Evolutionary conservation across 139 green algal genomes (phyloP).

Genomic region (Coccomyxa sp.): DNA sequence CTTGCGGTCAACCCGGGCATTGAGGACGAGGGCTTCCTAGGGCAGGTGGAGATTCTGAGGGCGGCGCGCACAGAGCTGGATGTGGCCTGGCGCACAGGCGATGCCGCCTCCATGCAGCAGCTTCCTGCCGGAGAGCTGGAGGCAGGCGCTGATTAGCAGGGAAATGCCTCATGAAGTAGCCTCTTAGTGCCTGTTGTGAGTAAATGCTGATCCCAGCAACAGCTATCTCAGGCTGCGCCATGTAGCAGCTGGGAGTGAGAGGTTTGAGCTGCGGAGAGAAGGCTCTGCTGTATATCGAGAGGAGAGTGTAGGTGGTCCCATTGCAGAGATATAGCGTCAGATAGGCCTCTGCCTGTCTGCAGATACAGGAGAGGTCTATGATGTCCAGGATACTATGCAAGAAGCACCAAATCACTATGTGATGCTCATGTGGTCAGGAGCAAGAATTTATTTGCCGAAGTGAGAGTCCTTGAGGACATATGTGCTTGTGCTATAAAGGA

Average conservation of each 20-base stretch:
- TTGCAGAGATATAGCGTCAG: too few species aligned
- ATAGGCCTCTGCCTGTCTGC: too few species aligned
- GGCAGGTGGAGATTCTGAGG: background rate
- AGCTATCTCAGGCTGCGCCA: background rate
- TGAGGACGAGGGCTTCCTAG: background rate
- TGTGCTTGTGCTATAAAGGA: too few species aligned
- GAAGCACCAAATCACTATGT: background rate
- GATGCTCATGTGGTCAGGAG: too few species aligned
- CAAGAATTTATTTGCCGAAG: too few species aligned
- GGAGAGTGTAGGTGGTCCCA: background rate
- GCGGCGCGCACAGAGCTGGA: conserved; percentile 12
- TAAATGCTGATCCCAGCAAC: background rate
- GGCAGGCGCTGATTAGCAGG: background rate
- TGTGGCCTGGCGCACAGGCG: conserved; percentile 14
- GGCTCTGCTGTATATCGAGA: background rate
- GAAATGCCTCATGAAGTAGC: background rate
- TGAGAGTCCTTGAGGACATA: too few species aligned
- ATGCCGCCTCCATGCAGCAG: background rate
- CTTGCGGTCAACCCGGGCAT: conserved; percentile 10
- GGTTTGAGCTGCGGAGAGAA: background rate
- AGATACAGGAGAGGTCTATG: background rate
- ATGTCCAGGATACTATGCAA: background rate
- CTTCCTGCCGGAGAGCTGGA: background rate
- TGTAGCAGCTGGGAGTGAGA: background rate
- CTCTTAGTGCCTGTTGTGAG: background rate